Evolutionary conservation across 2,329 filamentous ascomycete genomes (phyloP).

Genomic region (Mollisia scopiformis): DNA sequence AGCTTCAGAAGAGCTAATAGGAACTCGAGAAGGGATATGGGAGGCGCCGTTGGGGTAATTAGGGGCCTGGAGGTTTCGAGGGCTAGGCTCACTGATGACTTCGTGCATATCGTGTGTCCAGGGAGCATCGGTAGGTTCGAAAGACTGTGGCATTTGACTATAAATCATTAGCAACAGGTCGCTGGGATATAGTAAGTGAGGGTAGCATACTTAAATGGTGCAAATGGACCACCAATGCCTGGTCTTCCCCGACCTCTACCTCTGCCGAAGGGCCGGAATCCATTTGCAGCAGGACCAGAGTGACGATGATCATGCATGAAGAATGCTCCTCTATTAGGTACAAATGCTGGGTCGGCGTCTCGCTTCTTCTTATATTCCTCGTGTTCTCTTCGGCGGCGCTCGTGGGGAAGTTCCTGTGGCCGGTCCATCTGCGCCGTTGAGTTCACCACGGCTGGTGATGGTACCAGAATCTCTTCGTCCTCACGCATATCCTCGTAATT

Average conservation of each 20-base stretch:
- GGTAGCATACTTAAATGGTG: constrained; percentile 64
- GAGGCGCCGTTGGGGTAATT: constrained; percentile 43
- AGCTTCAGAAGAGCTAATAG: constrained; percentile 51
- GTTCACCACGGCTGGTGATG: constrained; percentile 37
- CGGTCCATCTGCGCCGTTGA: constrained; percentile 44
- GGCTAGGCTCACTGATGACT: constrained; percentile 52
- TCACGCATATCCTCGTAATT: constrained; percentile 37
- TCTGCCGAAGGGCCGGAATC: constrained; percentile 72
- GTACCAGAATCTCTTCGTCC: constrained; percentile 29
- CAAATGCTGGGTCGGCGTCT: constrained; percentile 89
- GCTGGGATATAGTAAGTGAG: constrained; percentile 14
- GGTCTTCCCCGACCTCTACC: constrained; percentile 63
- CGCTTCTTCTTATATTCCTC: constrained; percentile 88
- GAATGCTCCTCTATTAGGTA: constrained; percentile 91
- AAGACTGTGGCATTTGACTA: constrained; percentile 49
- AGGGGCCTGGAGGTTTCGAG: constrained; percentile 26
- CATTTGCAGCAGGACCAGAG: constrained; percentile 75
- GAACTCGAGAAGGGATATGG: constrained; percentile 29
- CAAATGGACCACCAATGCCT: constrained; percentile 58
- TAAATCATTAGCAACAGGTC: constrained; percentile 28
- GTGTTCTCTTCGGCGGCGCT: constrained; percentile 80
- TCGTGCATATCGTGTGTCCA: constrained; percentile 98
- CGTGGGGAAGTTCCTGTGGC: constrained; percentile 61
- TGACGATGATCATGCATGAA: constrained; percentile 96
- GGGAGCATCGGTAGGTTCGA: constrained; percentile 68